A percentile compares a stretch with the other conserved stretches of the same genome.
These are phyloP conservation scores for Acanthamoeba culbertsoni DNA, from an alignment of 208 protist species.

Conservation along the genomic window DNA sequence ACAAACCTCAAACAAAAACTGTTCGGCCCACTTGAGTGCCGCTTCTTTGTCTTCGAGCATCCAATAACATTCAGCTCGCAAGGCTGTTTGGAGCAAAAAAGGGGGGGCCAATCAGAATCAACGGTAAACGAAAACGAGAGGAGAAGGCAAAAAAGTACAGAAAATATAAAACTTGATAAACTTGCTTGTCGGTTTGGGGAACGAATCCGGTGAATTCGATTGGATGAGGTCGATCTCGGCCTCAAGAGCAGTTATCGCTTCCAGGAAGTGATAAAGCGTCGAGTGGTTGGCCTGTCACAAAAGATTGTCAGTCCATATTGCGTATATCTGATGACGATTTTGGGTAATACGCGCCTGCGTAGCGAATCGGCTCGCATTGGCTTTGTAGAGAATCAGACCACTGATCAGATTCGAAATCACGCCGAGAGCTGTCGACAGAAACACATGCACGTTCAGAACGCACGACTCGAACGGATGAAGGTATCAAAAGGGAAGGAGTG, in stretches of 20 bases:
- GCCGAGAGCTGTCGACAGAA: neutral
- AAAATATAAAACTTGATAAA: slow-evolving; percentile 39
- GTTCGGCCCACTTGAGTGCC: slow-evolving; percentile 23
- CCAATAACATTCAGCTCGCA: slow-evolving; percentile 10
- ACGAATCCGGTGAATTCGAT: neutral
- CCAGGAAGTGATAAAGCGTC: neutral
- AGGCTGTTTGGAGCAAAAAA: neutral
- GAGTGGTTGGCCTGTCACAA: neutral
- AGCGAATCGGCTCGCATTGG: neutral
- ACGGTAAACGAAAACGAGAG: neutral
- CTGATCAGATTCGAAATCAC: slow-evolving; percentile 34
- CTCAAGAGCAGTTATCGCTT: neutral
- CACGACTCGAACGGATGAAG: neutral
- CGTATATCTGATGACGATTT: no score
- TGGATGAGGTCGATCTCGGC: slow-evolving; percentile 40
- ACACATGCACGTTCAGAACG: neutral
- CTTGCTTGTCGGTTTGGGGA: neutral
- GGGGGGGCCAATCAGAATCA: neutral
- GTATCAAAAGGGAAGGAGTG: neutral
- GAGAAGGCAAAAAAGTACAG: neutral
- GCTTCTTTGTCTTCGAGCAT: neutral
- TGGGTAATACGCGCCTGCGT: neutral
- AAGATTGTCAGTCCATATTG: neutral
- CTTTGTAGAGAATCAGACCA: slow-evolving; percentile 24
- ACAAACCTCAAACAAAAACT: neutral